Evolutionary conservation across 805 yeast species (phyloP).

Genomic region (Candida khao-thaluensis): DNA sequence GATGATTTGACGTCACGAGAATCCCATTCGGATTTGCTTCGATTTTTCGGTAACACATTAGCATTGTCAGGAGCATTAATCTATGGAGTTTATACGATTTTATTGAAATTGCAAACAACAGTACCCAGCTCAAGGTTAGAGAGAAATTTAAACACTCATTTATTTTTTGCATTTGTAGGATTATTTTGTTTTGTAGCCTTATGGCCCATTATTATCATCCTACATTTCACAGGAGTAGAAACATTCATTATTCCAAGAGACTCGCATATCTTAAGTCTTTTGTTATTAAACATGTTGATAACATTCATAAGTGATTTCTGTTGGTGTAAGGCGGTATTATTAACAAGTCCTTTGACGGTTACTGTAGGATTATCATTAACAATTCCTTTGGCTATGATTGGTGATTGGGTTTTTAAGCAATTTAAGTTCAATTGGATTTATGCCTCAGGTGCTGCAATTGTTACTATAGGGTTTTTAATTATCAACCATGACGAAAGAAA

Average conservation of each 20-base stretch:
- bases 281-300: conserved; percentile 65
- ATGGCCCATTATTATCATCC: conserved; percentile 78
- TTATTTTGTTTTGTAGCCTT: conserved; percentile 67
- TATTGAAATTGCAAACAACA: conserved; percentile 67
- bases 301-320: conserved; percentile 88
- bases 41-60: conserved; percentile 68
- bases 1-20: conserved; percentile 51
- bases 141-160: conserved; percentile 72
- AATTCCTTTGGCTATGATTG: conserved; percentile 91
- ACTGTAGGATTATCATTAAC: conserved; percentile 93
- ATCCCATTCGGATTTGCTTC: conserved; percentile 18
- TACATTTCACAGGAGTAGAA: conserved; percentile 67
- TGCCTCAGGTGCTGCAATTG: conserved; percentile 75
- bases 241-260: conserved; percentile 67
- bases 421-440: conserved; percentile 62
- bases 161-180: conserved; percentile 95
- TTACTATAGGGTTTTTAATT: conserved; percentile 78
- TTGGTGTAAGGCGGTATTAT: conserved; percentile 93
- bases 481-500: conserved; percentile 77
- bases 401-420: conserved; percentile 75
- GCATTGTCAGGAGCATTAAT: conserved; percentile 86
- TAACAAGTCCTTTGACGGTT: conserved; percentile 92
- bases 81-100: conserved; percentile 87
- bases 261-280: conserved; percentile 48
- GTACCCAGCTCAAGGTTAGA: conserved; percentile 53